Evolutionary conservation across 176 grass and related monocot genomes (phyloP).

Genomic region (Coix lacrymajobi): DNA sequence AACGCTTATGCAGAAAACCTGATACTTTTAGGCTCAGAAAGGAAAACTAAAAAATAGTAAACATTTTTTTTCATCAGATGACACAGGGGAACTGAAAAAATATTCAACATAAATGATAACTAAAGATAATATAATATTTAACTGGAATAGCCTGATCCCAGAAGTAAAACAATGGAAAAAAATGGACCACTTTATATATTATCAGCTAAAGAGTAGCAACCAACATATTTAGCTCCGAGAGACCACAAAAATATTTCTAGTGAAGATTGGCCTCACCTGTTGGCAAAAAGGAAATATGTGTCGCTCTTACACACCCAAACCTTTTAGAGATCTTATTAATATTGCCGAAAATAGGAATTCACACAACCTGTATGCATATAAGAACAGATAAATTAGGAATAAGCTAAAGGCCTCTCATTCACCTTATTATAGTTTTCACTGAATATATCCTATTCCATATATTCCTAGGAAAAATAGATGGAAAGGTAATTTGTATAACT

Average conservation of each 20-base stretch:
- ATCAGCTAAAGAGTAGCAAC: slow-evolving; percentile 19
- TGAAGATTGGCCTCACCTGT: slow-evolving; percentile 50
- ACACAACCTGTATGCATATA: too few relatives aligned
- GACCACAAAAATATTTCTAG: neutral
- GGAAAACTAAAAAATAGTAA: neutral
- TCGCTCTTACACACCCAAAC: slow-evolving; percentile 63
- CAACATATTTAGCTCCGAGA: neutral
- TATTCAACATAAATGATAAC: neutral
- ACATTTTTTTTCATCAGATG: neutral
- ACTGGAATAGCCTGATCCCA: neutral
- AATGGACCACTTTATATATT: too few relatives aligned
- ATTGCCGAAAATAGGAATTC: too few relatives aligned
- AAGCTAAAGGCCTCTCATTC: slow-evolving; percentile 25
- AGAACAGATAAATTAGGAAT: too few relatives aligned
- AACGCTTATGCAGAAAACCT: neutral
- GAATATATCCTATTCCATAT: slow-evolving; percentile 24
- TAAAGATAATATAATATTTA: neutral
- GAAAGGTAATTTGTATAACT: slow-evolving; percentile 17
- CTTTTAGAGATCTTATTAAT: too few relatives aligned
- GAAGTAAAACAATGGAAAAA: neutral
- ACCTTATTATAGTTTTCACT: slow-evolving; percentile 33
- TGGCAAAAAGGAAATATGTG: slow-evolving; percentile 85
- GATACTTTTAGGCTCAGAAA: neutral
- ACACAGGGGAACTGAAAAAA: neutral
- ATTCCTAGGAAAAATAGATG: neutral